Percentiles rank a stretch among this genome's conserved stretches.
Conservation (phyloP, 306 rosid species). For the Begonia loranthoides region DNA sequence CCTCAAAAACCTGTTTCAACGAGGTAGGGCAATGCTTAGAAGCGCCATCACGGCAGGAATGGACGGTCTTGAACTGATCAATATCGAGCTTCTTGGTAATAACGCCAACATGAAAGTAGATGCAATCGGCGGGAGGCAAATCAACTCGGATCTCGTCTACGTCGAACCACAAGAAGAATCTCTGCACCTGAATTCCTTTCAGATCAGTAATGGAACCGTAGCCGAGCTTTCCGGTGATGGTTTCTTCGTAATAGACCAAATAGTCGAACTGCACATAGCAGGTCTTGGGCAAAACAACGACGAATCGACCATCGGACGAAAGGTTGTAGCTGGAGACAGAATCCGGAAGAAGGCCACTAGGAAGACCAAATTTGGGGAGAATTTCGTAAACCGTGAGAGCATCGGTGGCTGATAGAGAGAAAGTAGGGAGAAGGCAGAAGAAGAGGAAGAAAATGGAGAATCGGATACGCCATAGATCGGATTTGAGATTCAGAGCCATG, state of each 20-base stretch:
- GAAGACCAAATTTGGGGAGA: constrained; percentile 66
- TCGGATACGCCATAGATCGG: too few relatives aligned
- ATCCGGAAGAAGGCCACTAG: constrained; percentile 62
- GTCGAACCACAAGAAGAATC: constrained; percentile 57
- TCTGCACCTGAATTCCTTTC: constrained; percentile 63
- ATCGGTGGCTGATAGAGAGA: constrained; percentile 8
- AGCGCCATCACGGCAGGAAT: not conserved
- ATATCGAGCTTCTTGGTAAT: constrained; percentile 69
- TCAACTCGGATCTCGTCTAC: constrained; percentile 86
- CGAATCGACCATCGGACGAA: constrained; percentile 51
- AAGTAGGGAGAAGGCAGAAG: constrained; percentile 3
- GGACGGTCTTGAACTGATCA: constrained; percentile 40
- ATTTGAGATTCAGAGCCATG: too few relatives aligned
- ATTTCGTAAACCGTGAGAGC: constrained; percentile 44
- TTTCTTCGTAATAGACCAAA: constrained; percentile 51
- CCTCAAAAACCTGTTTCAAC: not conserved
- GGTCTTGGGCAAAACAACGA: constrained; percentile 34
- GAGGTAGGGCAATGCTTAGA: not conserved
- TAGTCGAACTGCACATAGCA: constrained; percentile 77
- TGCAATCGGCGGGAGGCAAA: constrained; percentile 68
- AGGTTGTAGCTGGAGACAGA: constrained; percentile 43
- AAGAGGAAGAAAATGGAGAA: constrained; percentile 13
- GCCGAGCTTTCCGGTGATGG: constrained; percentile 52
- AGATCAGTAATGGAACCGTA: constrained; percentile 65
- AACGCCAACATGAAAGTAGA: constrained; percentile 77